These are phyloP conservation scores for Pyrenula aspistea DNA, from an alignment of 495 filamentous ascomycete genomes.

Conservation along the genomic window DNA sequence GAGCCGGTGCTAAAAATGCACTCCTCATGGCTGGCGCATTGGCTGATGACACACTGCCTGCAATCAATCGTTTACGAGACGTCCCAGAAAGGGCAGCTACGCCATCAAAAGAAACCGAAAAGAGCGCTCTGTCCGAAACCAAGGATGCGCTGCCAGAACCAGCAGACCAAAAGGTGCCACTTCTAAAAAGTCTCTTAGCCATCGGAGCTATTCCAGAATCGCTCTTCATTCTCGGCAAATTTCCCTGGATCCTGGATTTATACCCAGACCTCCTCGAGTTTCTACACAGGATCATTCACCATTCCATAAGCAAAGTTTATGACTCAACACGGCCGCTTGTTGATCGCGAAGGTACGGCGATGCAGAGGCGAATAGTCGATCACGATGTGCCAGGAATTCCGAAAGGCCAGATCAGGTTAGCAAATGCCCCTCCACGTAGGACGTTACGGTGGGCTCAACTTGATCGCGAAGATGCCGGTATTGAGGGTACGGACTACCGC, in stretches of 20 bases:
- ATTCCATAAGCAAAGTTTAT: conserved; percentile 64
- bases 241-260: conserved; percentile 78
- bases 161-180: conserved; percentile 74
- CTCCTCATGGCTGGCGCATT: conserved; percentile 80
- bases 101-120: conserved; percentile 38
- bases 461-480: conserved; percentile 55
- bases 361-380: conserved; percentile 38
- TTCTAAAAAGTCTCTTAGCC: conserved; percentile 74
- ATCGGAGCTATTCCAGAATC: conserved; percentile 91
- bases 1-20: conserved; percentile 64
- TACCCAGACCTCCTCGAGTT: conserved; percentile 67
- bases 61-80: conserved; percentile 27
- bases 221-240: conserved; percentile 81
- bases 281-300: conserved; percentile 72
- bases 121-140: conserved; percentile 31
- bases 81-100: conserved; percentile 28
- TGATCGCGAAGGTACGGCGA: conserved; percentile 23
- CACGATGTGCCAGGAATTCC: conserved; percentile 47
- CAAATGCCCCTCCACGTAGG: conserved; percentile 42
- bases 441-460: conserved; percentile 66
- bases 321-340: conserved; percentile 34
- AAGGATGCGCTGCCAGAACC: conserved; percentile 60
- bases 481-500: conserved; percentile 60
- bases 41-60: conserved; percentile 64
- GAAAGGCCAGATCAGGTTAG: conserved; percentile 54